Percentiles rank a stretch among this genome's conserved stretches.
Evolutionary conservation across 371 early-diverging fungal species (phyloP).

Genomic region (Smittium mucronatum): DNA sequence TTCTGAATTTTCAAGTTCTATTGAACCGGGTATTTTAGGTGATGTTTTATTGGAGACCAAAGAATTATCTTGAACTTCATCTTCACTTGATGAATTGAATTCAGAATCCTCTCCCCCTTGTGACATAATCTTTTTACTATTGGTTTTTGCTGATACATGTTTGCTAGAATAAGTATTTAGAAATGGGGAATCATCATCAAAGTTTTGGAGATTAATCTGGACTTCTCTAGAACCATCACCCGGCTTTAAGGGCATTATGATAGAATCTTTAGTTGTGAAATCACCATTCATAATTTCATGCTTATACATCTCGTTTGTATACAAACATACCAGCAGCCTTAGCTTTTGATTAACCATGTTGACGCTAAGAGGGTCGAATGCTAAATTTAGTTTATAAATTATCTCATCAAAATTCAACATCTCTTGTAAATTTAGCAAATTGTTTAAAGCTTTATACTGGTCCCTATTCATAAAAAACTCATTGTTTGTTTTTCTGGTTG

Average conservation of each 20-base stretch:
- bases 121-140: neutral
- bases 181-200: too few relatives aligned
- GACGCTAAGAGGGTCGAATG: neutral
- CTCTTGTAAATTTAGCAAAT: neutral
- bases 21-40: neutral
- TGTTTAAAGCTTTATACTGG: neutral
- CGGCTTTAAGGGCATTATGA: neutral
- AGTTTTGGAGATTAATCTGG: neutral
- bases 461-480: neutral
- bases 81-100: neutral
- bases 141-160: too few relatives aligned
- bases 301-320: neutral
- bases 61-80: neutral
- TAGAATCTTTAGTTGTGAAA: neutral
- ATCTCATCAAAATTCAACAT: neutral
- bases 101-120: neutral
- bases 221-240: neutral
- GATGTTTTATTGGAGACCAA: neutral
- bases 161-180: too few relatives aligned
- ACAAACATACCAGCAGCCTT: neutral
- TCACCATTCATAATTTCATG: neutral
- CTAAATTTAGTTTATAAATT: neutral
- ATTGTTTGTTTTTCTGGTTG: neutral
- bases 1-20: neutral
- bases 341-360: neutral